phyloP scores from a whole-genome alignment of 2,329 filamentous ascomycete genomes.

The Harringtonia aguacate region DNA sequence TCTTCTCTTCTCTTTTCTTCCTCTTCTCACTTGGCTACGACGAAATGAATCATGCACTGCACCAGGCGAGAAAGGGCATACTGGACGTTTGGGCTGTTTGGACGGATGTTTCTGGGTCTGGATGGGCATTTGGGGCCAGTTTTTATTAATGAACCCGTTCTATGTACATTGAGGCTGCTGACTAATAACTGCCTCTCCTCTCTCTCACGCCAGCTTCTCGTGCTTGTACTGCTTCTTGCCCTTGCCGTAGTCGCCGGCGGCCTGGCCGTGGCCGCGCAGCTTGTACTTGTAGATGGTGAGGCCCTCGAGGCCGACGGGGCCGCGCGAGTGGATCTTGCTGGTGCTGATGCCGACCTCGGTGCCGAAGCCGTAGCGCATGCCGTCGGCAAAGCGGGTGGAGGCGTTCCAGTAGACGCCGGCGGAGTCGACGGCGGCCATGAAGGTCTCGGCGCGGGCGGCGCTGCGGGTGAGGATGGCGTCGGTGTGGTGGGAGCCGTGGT shows the following conservation, averaged over 20 bases:
- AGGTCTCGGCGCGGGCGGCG: slow-evolving; percentile 58
- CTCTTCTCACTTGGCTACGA: neutral
- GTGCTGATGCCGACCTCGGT: slow-evolving; percentile 98
- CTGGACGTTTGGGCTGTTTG: too few relatives aligned
- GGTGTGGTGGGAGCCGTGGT: slow-evolving; percentile 86
- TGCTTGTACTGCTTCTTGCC: slow-evolving; percentile 51
- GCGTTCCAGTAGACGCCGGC: slow-evolving; percentile 96
- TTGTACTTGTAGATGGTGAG: slow-evolving; percentile 97
- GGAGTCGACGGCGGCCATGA: slow-evolving; percentile 78
- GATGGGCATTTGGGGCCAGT: too few relatives aligned
- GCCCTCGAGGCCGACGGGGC: slow-evolving; percentile 87
- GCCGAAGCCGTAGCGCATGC: slow-evolving; percentile 94
- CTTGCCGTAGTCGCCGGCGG: slow-evolving; percentile 64
- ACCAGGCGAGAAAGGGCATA: too few relatives aligned
- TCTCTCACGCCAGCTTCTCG: slow-evolving; percentile 30
- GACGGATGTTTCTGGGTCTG: too few relatives aligned
- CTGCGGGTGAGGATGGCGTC: slow-evolving; percentile 77
- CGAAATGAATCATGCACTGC: neutral
- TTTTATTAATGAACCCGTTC: too few relatives aligned
- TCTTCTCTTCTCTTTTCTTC: neutral
- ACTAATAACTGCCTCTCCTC: too few relatives aligned
- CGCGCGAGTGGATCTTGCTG: slow-evolving; percentile 93
- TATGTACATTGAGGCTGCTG: too few relatives aligned
- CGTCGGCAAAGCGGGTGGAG: slow-evolving; percentile 87
- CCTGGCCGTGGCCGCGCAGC: slow-evolving; percentile 71